Percentiles rank a stretch among this genome's conserved stretches.
These are phyloP conservation scores for Ophiosphaerella herpotricha DNA, from an alignment of 2,329 filamentous ascomycete species.

Conservation along the genomic window DNA sequence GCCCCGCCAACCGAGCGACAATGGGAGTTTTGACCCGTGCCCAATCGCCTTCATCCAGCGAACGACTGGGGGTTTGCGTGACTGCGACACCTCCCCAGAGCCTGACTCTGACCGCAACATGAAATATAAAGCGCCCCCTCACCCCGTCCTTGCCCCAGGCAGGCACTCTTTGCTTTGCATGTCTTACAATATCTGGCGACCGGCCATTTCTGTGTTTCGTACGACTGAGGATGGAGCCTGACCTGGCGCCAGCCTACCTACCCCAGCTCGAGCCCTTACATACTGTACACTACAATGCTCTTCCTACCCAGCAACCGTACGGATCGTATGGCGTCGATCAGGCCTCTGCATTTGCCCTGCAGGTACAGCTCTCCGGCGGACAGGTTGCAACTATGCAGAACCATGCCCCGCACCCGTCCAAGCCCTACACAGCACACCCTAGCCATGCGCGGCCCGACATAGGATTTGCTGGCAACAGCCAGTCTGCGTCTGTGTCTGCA, in stretches of 20 bases:
- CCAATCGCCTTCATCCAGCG: slow-evolving; percentile 1
- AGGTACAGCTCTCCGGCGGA: not conserved
- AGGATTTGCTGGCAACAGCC: too few relatives aligned
- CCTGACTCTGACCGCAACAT: not conserved
- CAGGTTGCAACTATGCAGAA: not conserved
- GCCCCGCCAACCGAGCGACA: not conserved
- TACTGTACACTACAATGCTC: too few relatives aligned
- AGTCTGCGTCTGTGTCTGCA: too few relatives aligned
- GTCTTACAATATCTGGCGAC: too few relatives aligned
- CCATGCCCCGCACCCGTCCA: too few relatives aligned
- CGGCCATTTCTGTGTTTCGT: too few relatives aligned
- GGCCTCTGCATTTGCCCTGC: not conserved
- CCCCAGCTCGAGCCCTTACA: too few relatives aligned
- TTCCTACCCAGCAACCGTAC: not conserved
- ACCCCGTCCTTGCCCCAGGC: not conserved
- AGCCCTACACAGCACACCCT: too few relatives aligned
- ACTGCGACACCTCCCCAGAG: not conserved
- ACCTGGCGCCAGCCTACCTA: too few relatives aligned
- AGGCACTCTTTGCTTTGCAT: too few relatives aligned
- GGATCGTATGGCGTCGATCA: not conserved
- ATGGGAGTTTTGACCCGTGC: slow-evolving; percentile 8
- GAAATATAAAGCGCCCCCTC: not conserved
- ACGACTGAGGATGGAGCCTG: too few relatives aligned
- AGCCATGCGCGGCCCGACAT: too few relatives aligned
- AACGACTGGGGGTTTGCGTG: not conserved